phyloP scores from a whole-genome alignment of 1,284 basidiomycete species.

The Rhodotorula sp. region DNA sequence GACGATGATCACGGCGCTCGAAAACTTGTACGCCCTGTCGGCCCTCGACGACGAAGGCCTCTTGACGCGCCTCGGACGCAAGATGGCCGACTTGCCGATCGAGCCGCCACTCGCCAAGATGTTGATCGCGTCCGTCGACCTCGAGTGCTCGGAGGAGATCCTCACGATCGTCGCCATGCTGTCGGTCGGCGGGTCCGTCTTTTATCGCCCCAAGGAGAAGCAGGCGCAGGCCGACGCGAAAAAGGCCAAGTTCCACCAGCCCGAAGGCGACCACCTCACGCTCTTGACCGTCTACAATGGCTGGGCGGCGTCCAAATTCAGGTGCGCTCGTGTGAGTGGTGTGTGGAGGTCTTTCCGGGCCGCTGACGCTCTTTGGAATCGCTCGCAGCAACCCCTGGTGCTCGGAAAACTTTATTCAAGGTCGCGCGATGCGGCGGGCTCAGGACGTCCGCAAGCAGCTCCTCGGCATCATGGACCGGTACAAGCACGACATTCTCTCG shows the following conservation, averaged over 20 bases:
- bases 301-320: slow-evolving; percentile 93
- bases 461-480: slow-evolving; percentile 97
- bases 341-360: slow-evolving; percentile 63
- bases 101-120: slow-evolving; percentile 95
- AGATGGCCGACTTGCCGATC: slow-evolving; percentile 97
- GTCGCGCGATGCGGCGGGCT: slow-evolving; percentile 91
- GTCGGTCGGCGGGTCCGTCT: slow-evolving; percentile 85
- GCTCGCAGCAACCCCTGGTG: slow-evolving; percentile 40
- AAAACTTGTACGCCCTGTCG: slow-evolving; percentile 89
- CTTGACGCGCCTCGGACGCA: slow-evolving; percentile 86
- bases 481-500: slow-evolving; percentile 92
- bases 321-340: slow-evolving; percentile 47
- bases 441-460: slow-evolving; percentile 97
- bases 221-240: slow-evolving; percentile 98
- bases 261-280: slow-evolving; percentile 95
- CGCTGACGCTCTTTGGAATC: not conserved
- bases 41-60: slow-evolving; percentile 96
- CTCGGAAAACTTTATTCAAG: slow-evolving; percentile 85
- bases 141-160: slow-evolving; percentile 94
- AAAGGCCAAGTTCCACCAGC: slow-evolving; percentile 97
- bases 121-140: slow-evolving; percentile 95
- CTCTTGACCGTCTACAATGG: slow-evolving; percentile 95
- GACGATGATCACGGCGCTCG: slow-evolving; percentile 86
- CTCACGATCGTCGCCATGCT: slow-evolving; percentile 97
- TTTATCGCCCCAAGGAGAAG: slow-evolving; percentile 98